Conservation (phyloP, 306 rosid species). For the Psophocarpus tetragonolobus region DNA sequence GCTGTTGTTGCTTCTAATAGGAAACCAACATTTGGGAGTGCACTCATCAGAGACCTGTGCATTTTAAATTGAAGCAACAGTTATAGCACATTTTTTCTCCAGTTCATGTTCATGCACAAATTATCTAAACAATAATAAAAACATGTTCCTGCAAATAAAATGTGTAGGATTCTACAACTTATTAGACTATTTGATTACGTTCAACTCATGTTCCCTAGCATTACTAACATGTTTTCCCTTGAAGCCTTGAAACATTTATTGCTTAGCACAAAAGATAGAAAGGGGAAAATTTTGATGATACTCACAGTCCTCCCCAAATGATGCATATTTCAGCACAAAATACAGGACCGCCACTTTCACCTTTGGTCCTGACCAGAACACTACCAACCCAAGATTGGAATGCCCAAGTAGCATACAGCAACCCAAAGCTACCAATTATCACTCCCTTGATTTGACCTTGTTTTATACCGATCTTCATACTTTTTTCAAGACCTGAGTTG, state of each 20-base stretch:
- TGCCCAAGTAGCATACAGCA: slow-evolving; percentile 74
- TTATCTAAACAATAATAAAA: not conserved
- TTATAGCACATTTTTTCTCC: not conserved
- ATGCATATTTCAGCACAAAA: slow-evolving; percentile 63
- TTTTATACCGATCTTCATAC: slow-evolving; percentile 61
- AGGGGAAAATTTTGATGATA: not conserved
- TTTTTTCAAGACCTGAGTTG: slow-evolving; percentile 53
- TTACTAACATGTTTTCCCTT: not conserved
- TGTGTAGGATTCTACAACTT: not conserved
- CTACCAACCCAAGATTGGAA: slow-evolving; percentile 80
- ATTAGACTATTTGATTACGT: not conserved
- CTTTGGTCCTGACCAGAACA: slow-evolving; percentile 56
- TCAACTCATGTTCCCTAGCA: not conserved
- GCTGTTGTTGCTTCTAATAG: slow-evolving; percentile 59
- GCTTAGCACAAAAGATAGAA: not conserved
- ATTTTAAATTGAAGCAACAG: not conserved
- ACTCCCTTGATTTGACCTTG: slow-evolving; percentile 73
- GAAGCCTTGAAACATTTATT: not conserved
- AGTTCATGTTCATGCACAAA: not conserved
- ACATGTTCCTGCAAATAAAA: not conserved
- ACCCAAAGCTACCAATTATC: slow-evolving; percentile 73
- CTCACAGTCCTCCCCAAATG: slow-evolving; percentile 84
- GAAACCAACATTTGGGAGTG: slow-evolving; percentile 67
- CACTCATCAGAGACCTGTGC: slow-evolving; percentile 68
- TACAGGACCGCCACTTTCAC: slow-evolving; percentile 68